These are phyloP conservation scores for Ichthyophthirius multifiliis DNA, from an alignment of 169 alveolate species.

Conservation along the genomic window DNA sequence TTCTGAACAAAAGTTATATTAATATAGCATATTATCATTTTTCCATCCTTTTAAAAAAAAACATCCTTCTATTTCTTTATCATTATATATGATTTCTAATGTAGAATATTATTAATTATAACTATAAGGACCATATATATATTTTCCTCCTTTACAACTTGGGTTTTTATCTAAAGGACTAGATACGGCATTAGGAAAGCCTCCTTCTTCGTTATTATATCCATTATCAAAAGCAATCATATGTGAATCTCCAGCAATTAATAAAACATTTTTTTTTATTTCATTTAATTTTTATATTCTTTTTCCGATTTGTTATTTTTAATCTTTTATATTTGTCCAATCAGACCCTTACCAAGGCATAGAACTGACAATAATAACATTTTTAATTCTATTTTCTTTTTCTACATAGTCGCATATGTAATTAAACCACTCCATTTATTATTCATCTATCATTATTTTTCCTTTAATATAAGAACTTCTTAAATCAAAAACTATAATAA, in stretches of 20 bases:
- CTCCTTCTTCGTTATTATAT: neutral
- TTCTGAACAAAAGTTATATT: neutral
- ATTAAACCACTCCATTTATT: neutral
- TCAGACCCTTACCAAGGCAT: neutral
- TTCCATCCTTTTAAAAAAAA: neutral
- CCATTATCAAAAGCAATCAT: slow-evolving; percentile 1
- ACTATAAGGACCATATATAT: neutral
- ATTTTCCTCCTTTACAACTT: neutral
- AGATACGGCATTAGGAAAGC: neutral
- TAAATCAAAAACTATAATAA: neutral
- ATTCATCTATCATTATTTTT: neutral
- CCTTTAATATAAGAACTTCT: neutral
- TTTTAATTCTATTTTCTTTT: neutral
- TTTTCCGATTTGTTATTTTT: neutral
- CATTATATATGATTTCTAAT: neutral
- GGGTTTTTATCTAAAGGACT: slow-evolving; percentile 2
- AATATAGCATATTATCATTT: neutral
- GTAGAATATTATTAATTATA: neutral
- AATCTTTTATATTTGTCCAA: neutral
- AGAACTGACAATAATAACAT: neutral
- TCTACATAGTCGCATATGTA: neutral
- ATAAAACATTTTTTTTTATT: neutral
- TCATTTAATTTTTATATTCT: neutral
- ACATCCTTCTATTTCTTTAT: neutral
- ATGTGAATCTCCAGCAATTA: neutral